phyloP scores from a whole-genome alignment of 768 basidiomycete genomes.

The Trichaptum fuscoviolaceum region DNA sequence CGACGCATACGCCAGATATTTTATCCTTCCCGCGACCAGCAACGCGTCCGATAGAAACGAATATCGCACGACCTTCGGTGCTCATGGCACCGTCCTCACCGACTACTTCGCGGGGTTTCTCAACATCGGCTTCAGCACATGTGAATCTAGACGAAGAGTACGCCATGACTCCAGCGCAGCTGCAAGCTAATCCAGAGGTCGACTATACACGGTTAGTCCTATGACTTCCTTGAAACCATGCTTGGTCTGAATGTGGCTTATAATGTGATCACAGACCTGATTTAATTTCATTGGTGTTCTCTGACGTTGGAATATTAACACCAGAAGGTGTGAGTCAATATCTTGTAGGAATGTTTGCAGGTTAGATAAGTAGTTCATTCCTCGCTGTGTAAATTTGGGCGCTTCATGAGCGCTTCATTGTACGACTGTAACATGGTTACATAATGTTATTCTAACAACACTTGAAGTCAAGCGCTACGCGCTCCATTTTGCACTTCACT shows the following conservation, averaged over 20 bases:
- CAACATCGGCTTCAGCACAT: not conserved
- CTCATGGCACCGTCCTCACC: constrained; percentile 8
- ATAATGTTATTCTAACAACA: too few relatives aligned
- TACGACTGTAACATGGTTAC: not conserved
- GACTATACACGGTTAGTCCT: constrained; percentile 81
- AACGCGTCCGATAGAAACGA: constrained; percentile 11
- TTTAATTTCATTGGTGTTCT: constrained; percentile 89
- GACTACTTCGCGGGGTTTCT: constrained; percentile 4
- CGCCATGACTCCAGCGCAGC: constrained; percentile 77
- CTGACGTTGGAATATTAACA: constrained; percentile 89
- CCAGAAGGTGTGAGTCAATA: constrained; percentile 94
- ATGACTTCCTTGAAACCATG: not conserved
- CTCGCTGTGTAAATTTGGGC: not conserved
- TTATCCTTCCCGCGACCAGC: constrained; percentile 57
- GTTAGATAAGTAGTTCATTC: constrained; percentile 28
- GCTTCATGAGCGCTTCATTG: not conserved
- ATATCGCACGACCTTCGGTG: constrained; percentile 7
- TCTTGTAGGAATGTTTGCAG: constrained; percentile 91
- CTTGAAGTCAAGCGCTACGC: not conserved
- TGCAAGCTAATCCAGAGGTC: constrained; percentile 79
- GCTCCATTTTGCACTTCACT: not conserved
- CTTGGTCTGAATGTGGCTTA: constrained; percentile 13
- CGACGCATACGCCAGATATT: constrained; percentile 71
- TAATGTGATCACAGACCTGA: constrained; percentile 57
- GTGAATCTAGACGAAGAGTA: not conserved